A percentile compares a stretch with the other conserved stretches of the same genome.
phyloP scores from a whole-genome alignment of 257 asterid genomes.

The Forsythia viridissima region DNA sequence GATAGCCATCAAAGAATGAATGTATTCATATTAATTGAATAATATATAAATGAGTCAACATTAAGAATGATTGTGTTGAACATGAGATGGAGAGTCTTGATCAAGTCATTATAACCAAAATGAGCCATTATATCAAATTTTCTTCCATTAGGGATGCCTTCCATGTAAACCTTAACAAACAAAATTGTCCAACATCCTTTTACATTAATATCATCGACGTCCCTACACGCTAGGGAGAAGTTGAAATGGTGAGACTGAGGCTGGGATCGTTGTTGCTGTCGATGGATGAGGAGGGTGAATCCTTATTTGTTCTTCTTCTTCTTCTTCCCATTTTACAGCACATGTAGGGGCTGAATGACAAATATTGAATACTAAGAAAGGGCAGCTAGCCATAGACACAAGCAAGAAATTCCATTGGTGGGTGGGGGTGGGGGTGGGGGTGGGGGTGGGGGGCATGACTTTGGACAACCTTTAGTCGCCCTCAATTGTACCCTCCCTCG shows the following conservation, averaged over 20 bases:
- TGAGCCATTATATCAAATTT: no score
- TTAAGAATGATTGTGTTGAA: conserved; percentile 9
- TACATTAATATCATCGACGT: background rate
- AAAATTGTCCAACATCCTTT: background rate
- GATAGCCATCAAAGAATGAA: no score
- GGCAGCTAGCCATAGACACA: background rate
- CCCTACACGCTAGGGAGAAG: background rate
- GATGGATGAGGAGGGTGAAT: background rate
- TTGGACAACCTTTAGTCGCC: conserved; percentile 6
- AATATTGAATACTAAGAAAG: background rate
- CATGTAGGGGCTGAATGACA: background rate
- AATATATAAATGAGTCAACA: no score
- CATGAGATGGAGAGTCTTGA: no score
- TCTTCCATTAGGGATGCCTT: no score
- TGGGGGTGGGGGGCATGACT: conserved; percentile 2
- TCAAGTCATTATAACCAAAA: no score
- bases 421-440: no score
- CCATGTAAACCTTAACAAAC: no score
- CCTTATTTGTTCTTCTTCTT: background rate
- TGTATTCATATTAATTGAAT: no score
- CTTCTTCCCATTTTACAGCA: background rate
- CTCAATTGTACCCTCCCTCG: background rate
- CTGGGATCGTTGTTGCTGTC: background rate
- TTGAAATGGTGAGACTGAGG: background rate
- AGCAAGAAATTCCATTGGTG: background rate